Base-by-base conservation (phyloP, 1,139 yeast species). In the Hemisphaericaspora xylofermentans region DNA sequence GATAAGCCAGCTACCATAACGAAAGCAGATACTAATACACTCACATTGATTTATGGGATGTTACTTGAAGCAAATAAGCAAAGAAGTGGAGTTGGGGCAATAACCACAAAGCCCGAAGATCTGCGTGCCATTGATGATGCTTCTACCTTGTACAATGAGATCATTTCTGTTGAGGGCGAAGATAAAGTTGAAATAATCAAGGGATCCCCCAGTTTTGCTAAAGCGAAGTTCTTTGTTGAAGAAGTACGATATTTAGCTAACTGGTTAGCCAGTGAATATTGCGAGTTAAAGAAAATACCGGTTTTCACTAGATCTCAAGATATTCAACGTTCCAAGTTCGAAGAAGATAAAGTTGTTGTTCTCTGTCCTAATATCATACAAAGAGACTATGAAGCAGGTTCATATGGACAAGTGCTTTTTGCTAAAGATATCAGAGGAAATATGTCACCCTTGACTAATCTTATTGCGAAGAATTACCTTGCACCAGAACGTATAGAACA, bases 361-460 rank as follows among this genome's bases (percentile, higher is more conserved):
- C 49, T 60, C 2, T 76, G 72, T 48, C 56, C 70, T 36, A 71
- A 71, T 46, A 16, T 57, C 17, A 52, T 72, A 31, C 49, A 71
- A 3, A 76, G 76, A 1, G 53, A 61, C 17, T 71, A 52, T 41
- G 60, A 61, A 35, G 68, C 74, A 10, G 53, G 46, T 14, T 54
- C 66, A 1, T 72, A 60, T 45, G 56, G 52, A 39, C 75, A 71
- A 40, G 61, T 74, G 0, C 51, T 71, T 4, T 41, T 68, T 22
- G 63, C 74, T 0, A 52, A 71, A 42, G 74, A 71, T 48, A 46
- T 55, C 1, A 30, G 54, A 6, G 75, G 76, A 2, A 54, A 53
- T 44, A 64, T 71, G 1, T 68, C 76, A 0, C 38, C 54, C 22
- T 54, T 65, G 8, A 76, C 74, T 0, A 51, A 50, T 27, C 31